Conservation (phyloP, 169 alveolate species). For the Eimeria falciformis region DNA sequence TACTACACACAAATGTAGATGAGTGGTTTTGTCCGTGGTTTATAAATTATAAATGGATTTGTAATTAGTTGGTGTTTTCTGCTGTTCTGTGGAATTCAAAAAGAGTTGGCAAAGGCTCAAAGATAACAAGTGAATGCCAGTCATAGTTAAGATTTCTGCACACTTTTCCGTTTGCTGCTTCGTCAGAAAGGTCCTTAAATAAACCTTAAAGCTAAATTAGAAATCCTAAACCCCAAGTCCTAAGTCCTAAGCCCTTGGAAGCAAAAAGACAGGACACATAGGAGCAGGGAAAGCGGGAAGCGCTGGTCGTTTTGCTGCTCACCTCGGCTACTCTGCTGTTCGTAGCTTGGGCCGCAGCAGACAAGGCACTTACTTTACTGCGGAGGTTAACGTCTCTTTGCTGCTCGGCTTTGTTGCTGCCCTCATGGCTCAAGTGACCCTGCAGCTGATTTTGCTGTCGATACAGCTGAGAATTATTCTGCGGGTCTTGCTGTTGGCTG, state of each 20-base stretch:
- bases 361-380: not conserved
- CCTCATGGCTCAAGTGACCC: not conserved
- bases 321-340: conserved; percentile 1
- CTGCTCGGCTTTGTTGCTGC: not conserved
- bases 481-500: not conserved
- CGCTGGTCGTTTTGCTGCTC: not conserved
- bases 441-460: not conserved
- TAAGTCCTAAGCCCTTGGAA: not conserved
- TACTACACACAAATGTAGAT: no score
- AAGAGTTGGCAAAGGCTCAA: no score
- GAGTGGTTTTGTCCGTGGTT: no score
- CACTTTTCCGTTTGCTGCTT: not conserved
- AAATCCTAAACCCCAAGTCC: conserved; percentile 10
- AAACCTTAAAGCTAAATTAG: not conserved
- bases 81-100: no score
- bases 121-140: no score
- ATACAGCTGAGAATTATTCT: not conserved
- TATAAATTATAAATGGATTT: no score
- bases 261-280: not conserved
- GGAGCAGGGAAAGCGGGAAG: not conserved
- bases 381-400: not conserved
- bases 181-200: not conserved
- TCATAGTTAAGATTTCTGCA: not conserved
- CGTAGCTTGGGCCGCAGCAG: not conserved
- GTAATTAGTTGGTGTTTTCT: no score